These are phyloP conservation scores for Penicillium sp. DNA, from an alignment of 2,329 filamentous ascomycete species.

Conservation along the genomic window DNA sequence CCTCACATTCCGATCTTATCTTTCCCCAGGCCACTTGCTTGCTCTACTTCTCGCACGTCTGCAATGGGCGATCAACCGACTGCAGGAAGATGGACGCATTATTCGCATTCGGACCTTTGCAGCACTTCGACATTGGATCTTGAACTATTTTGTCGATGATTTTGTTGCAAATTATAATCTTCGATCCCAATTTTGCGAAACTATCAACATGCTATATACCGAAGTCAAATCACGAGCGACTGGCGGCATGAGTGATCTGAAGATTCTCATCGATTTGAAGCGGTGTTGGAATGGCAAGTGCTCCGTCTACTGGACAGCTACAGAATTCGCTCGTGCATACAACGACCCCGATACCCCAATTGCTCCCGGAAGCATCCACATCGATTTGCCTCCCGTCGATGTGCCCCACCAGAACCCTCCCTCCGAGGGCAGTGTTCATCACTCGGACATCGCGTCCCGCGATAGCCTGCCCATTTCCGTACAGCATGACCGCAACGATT, in stretches of 20 bases:
- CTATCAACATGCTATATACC: conserved; percentile 69
- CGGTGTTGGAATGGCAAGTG: conserved; percentile 96
- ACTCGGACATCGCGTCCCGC: conserved; percentile 19
- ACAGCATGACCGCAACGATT: conserved; percentile 42
- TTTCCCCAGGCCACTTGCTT: conserved; percentile 75
- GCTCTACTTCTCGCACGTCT: conserved; percentile 83
- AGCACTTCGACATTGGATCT: conserved; percentile 91
- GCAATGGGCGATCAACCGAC: conserved; percentile 79
- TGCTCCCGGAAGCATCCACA: conserved; percentile 72
- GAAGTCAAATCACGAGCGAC: conserved; percentile 56
- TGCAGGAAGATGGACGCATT: conserved; percentile 84
- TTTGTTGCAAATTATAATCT: conserved; percentile 78
- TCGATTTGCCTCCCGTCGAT: conserved; percentile 51
- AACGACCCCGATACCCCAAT: conserved; percentile 69
- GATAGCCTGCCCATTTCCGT: conserved; percentile 22
- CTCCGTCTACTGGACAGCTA: conserved; percentile 82
- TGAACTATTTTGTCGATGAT: conserved; percentile 97
- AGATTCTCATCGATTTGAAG: conserved; percentile 91
- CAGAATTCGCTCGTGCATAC: conserved; percentile 63
- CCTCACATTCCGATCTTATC: conserved; percentile 86
- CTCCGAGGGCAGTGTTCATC: conserved; percentile 3
- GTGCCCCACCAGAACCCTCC: conserved; percentile 18
- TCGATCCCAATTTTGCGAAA: conserved; percentile 75
- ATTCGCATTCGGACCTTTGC: conserved; percentile 97
- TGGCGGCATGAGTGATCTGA: conserved; percentile 67